Base-by-base conservation (phyloP, 106 monocot genomes). In the Dendrobium huoshanense region DNA sequence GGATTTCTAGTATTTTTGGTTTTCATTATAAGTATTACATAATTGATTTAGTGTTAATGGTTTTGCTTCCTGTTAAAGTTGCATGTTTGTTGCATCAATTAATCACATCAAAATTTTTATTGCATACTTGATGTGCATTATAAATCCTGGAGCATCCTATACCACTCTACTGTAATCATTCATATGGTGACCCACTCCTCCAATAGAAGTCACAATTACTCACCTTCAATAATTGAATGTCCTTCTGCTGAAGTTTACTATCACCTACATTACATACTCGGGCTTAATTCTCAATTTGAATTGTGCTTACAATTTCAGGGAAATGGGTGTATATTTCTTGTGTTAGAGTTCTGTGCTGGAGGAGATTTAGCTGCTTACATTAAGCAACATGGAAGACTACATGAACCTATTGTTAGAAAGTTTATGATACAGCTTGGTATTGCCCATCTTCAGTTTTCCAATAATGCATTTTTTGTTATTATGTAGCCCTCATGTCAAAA, bases 401-500 rank as follows among this genome's bases (percentile, higher is more conserved):
- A 79, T 0, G 89, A 92, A 77, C 75, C 82, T 41, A 67, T 85
- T 22, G 87, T 70, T 16, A 65, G 77, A 76, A 88, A 79, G 61
- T 92, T 90, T 79, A 88, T 88, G 82, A 81, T 56, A 61, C 92
- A 92, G 75, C 54, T 92, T 29, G 92, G 89, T 92, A 86, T 48
- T 74, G 1, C 43, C 43, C 18, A 19, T 6, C 19, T 41, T 74
- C 33, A 37, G 37, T 31, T 70, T 31, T 61, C 22, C 22, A 70
- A 31, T 11, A n/a, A 61, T 5, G 15, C 37, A 65, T 65, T 20
- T 51, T 51, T 3, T 24, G 4, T 25, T 65, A 65, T 65, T 7
- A 22, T 61, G 5, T 61, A 6, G 20, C 61, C n/a, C 19, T 22
- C 22, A 61, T 24, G n/a, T 15, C 33, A 70, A 70, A 70, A 70